These are phyloP conservation scores for Geranomyces michiganensis DNA, from an alignment of 192 early-diverging fungal species.

Conservation along the genomic window DNA sequence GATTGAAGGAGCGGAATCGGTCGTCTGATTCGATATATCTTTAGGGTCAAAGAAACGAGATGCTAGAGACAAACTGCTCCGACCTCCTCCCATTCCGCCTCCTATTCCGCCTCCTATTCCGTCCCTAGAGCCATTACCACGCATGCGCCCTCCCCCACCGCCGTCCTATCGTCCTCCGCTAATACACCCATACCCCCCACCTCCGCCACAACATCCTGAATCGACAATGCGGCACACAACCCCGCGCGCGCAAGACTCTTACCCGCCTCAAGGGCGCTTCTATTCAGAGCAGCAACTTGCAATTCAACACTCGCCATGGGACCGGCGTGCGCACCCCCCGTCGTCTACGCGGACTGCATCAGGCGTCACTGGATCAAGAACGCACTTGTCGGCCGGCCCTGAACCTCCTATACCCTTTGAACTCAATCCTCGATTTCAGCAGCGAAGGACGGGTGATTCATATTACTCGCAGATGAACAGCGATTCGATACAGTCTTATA, in stretches of 20 bases:
- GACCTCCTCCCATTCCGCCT: neutral
- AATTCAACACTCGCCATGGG: too few relatives aligned
- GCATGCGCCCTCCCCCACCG: neutral
- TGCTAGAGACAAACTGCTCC: constrained; percentile 16
- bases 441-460: neutral
- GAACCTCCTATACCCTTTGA: neutral
- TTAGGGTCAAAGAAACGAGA: constrained; percentile 6
- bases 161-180: neutral
- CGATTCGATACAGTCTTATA: neutral
- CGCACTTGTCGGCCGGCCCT: too few relatives aligned
- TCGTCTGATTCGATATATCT: neutral
- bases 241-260: too few relatives aligned
- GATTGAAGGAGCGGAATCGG: neutral
- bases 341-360: too few relatives aligned
- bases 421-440: neutral
- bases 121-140: neutral
- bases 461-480: neutral
- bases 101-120: neutral
- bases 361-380: too few relatives aligned
- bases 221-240: neutral
- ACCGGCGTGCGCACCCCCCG: too few relatives aligned
- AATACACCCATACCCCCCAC: neutral
- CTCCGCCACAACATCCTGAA: neutral
- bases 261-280: too few relatives aligned
- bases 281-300: too few relatives aligned